A percentile compares a stretch with the other conserved stretches of the same genome.
phyloP scores from a whole-genome alignment of 75 land plant genomes.

The Isoetes taiwanensis region DNA sequence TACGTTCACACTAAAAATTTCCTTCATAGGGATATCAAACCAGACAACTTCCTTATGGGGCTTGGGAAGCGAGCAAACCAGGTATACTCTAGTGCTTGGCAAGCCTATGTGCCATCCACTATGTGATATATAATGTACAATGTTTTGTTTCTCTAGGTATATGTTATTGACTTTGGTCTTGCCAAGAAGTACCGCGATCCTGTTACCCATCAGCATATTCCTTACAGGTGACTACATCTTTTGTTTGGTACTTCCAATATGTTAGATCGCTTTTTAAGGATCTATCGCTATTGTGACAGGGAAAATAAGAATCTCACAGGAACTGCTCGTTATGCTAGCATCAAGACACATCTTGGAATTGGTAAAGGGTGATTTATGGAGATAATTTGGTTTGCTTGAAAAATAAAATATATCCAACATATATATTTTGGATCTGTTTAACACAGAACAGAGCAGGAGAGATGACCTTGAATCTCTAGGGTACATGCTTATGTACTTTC shows the following conservation, averaged over 20 bases:
- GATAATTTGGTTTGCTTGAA: too few species aligned
- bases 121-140: too few species aligned
- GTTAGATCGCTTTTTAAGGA: background rate
- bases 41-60: slow-evolving; percentile 94
- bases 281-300: too few species aligned
- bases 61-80: slow-evolving; percentile 81
- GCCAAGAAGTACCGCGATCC: slow-evolving; percentile 47
- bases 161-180: slow-evolving; percentile 50
- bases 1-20: slow-evolving; percentile 75
- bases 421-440: too few species aligned
- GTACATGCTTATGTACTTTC: slow-evolving; percentile 94
- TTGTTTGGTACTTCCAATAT: background rate
- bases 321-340: slow-evolving; percentile 96
- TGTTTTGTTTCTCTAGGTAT: slow-evolving; percentile 21
- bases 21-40: slow-evolving; percentile 89
- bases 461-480: slow-evolving; percentile 97
- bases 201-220: slow-evolving; percentile 35
- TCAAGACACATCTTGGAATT: slow-evolving; percentile 90
- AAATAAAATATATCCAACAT: too few species aligned
- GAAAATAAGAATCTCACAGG: slow-evolving; percentile 96
- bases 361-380: slow-evolving; percentile 29
- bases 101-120: background rate
- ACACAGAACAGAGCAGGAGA: slow-evolving; percentile 89
- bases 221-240: slow-evolving; percentile 6
- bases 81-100: slow-evolving; percentile 21